phyloP scores from a whole-genome alignment of 306 rosid genomes.

The Fragaria nilgerrensis region DNA sequence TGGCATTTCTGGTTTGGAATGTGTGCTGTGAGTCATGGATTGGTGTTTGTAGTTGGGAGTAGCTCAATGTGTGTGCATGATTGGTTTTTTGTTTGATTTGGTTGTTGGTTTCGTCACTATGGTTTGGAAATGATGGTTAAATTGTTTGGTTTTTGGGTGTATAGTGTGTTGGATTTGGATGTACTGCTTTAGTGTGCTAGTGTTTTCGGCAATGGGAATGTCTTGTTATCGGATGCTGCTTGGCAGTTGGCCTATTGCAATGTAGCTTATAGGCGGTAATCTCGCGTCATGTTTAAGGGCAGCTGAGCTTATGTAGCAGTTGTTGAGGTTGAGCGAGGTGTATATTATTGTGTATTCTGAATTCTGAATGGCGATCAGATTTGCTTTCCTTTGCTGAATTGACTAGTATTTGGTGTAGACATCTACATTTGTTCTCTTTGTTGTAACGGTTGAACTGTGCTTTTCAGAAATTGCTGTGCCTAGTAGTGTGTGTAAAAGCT shows the following conservation, averaged over 20 bases:
- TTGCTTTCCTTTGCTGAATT: not conserved
- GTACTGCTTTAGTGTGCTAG: constrained; percentile 5
- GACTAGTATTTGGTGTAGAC: not conserved
- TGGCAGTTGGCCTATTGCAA: constrained; percentile 11
- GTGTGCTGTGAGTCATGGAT: constrained; percentile 23
- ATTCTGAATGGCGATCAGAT: not conserved
- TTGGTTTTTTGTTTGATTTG: constrained; percentile 17
- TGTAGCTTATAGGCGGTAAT: constrained; percentile 21
- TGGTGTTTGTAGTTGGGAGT: constrained; percentile 33
- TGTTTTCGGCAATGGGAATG: not conserved
- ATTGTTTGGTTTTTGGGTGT: constrained; percentile 17
- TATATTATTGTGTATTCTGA: not conserved
- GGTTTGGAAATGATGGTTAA: constrained; percentile 27
- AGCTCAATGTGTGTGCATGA: constrained; percentile 58
- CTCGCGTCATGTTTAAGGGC: constrained; percentile 9
- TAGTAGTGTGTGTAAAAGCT: constrained; percentile 19
- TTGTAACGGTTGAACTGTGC: constrained; percentile 11
- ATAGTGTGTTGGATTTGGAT: constrained; percentile 15
- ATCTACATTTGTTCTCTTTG: not conserved
- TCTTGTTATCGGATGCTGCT: constrained; percentile 7
- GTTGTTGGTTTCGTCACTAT: constrained; percentile 27
- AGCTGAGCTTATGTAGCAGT: constrained; percentile 13
- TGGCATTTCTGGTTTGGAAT: constrained; percentile 33
- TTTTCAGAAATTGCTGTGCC: constrained; percentile 7
- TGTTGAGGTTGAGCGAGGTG: constrained; percentile 6